These are phyloP conservation scores for Phlyctochytrium bullatum DNA, from an alignment of 192 early-diverging fungal species.

Conservation along the genomic window DNA sequence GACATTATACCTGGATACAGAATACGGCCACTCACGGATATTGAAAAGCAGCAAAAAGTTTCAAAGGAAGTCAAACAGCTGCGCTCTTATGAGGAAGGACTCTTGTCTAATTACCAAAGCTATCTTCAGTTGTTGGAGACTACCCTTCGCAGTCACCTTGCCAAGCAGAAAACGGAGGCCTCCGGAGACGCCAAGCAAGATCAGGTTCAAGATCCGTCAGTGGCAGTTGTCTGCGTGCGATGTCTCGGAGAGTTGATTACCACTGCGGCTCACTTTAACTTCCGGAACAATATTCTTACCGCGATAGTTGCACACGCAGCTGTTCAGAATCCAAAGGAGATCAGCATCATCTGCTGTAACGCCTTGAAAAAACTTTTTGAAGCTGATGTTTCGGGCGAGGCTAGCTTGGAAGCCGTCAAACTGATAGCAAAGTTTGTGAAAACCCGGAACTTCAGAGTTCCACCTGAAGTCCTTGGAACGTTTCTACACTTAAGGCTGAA, in stretches of 20 bases:
- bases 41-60: slow-evolving; percentile 71
- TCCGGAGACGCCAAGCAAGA: slow-evolving; percentile 1
- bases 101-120: slow-evolving; percentile 79
- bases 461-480: slow-evolving; percentile 61
- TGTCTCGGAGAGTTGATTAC: slow-evolving; percentile 82
- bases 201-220: slow-evolving; percentile 1
- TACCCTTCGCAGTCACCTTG: slow-evolving; percentile 17
- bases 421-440: slow-evolving; percentile 85
- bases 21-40: slow-evolving; percentile 82
- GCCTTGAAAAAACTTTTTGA: slow-evolving; percentile 76
- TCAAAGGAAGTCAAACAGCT: slow-evolving; percentile 89
- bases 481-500: slow-evolving; percentile 81
- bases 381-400: slow-evolving; percentile 83
- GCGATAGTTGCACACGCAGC: slow-evolving; percentile 78
- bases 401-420: slow-evolving; percentile 81
- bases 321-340: slow-evolving; percentile 53
- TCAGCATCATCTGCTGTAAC: slow-evolving; percentile 71
- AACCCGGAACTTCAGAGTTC: slow-evolving; percentile 67
- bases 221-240: slow-evolving; percentile 63
- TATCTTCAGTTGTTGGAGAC: slow-evolving; percentile 77
- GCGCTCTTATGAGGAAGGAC: slow-evolving; percentile 78
- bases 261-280: slow-evolving; percentile 92
- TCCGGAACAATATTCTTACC: slow-evolving; percentile 84
- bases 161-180: slow-evolving; percentile 4
- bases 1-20: slow-evolving; percentile 95